These are phyloP conservation scores for Cladorrhinum sp. DNA, from an alignment of 2,329 filamentous ascomycete genomes.

Conservation along the genomic window DNA sequence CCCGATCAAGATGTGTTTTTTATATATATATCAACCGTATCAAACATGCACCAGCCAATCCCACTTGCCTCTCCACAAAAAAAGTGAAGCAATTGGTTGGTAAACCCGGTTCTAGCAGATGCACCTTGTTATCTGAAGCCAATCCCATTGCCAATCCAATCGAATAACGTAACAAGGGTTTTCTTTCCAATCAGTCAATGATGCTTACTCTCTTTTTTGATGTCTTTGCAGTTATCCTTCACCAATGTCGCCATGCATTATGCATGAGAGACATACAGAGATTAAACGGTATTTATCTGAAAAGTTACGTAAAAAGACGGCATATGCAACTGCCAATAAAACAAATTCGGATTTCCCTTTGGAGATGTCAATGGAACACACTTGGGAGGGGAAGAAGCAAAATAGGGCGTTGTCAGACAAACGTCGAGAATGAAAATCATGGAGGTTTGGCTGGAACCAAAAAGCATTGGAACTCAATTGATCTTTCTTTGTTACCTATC, in stretches of 20 bases:
- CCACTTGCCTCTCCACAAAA: background rate
- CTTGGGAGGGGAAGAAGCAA: too few relatives aligned
- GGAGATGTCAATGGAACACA: background rate
- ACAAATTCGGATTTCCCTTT: background rate
- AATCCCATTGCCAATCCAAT: constrained; percentile 4
- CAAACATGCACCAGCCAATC: background rate
- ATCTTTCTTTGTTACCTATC: background rate
- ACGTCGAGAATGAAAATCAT: too few relatives aligned
- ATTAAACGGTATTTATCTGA: background rate
- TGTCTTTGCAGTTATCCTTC: background rate
- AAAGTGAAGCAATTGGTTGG: background rate
- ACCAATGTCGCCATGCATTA: background rate
- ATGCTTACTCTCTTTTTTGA: background rate
- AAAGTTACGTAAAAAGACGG: background rate
- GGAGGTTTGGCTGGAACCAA: too few relatives aligned
- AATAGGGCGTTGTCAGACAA: too few relatives aligned
- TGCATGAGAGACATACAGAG: background rate
- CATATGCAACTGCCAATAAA: too few relatives aligned
- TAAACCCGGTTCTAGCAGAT: background rate
- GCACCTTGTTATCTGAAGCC: constrained; percentile 6
- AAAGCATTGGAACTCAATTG: too few relatives aligned
- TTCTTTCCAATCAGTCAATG: constrained; percentile 2
- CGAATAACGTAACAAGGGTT: constrained; percentile 9
- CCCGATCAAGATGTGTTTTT: too few relatives aligned
- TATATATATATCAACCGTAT: too few relatives aligned